Evolutionary conservation across 2,329 filamentous ascomycete genomes (phyloP), one percentile per base, ranked within the genome.

Genomic region (Intubia oerlemansii): DNA sequence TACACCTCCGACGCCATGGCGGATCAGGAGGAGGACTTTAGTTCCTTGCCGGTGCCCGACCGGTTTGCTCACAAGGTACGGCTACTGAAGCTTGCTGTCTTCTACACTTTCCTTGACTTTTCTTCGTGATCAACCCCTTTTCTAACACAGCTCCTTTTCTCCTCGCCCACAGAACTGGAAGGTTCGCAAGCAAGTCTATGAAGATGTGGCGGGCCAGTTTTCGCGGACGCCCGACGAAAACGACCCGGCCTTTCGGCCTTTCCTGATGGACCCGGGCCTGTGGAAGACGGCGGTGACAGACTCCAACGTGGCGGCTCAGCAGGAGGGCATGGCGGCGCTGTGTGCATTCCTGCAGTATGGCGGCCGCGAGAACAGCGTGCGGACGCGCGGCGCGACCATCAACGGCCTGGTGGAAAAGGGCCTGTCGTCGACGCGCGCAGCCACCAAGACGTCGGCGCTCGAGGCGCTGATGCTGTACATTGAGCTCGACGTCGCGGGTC

Each of bases 81-180:
- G n/a, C 19, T 21, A 21, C 8, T 21, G 19, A 21, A 8, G n/a
- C n/a, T n/a, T n/a, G n/a, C n/a, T 19, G 18, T 19, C 7, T 19
- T 19, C 10, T 19, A 10, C 7, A 19, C n/a, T n/a, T n/a, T 7
- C 18, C 7, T 19, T 6, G 18, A 6, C 6, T 19, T 19, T 13
- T 11, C 10, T 5, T n/a, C 24, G 24, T 10, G n/a, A 13, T 15
- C 23, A 6, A 5, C 7, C 10, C 10, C 9, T 2, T 6, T 6
- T 24, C 33, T 32, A 5, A 34, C 32, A 2, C 5, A 28, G 17
- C 42, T n/a, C n/a, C n/a, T n/a, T n/a, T n/a, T n/a, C n/a, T n/a
- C n/a, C n/a, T n/a, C n/a, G n/a, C n/a, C n/a, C n/a, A n/a, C n/a
- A 78, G 76, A 68, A 78, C 44, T 98, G 88, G 88, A 98, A 98